Base-by-base conservation (phyloP, 2,329 filamentous ascomycete genomes). In the Trichoderma breve region DNA sequence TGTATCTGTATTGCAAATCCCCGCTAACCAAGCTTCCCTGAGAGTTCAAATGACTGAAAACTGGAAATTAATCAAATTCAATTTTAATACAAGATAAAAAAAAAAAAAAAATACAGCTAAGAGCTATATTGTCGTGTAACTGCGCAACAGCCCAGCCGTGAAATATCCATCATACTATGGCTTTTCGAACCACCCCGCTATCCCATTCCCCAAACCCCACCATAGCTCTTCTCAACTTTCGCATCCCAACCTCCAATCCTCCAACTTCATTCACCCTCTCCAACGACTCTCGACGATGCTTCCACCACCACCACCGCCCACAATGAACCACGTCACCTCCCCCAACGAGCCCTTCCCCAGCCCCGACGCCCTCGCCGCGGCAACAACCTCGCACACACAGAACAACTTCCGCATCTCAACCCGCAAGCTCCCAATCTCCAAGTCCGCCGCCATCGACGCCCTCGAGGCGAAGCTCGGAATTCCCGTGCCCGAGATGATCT, bases 401-500 rank as follows among this genome's bases (percentile, higher is more conserved):
- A 86, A 87, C 74, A 87, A 86, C 77, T 97, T 95, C 85, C 88
- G 85, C 77, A 91, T 98, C 81, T 88, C 89, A 32, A 93, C 93
- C 70, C 92, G 94, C 80, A 98, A 98, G 85, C 90, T 96, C 65
- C 96, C 96, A 74, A 99, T 99, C 81, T 92, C 97, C 76, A 98
- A 97, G 82, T 90, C 95, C 60, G 92, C 88, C 6, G 93, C 94
- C 65, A 98, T 99, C 79, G 94, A 97, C 79, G 89, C 89, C 47
- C 93, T 99, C 89, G 91, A 91, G 53, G 86, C 87, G 71, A 89
- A 88, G 74, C 87, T 99, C 69, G 91, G 91, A 34, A 98, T 99
- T 79, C 90, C 95, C 21, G 90, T 95, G 53, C 96, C 96, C 9
- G 96, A 99, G 84, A 99, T 99, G 96, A 99, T 99, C 75, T 99